Conservation (phyloP, 2,329 filamentous ascomycete genomes). For the Dactylellina drechsleri region DNA sequence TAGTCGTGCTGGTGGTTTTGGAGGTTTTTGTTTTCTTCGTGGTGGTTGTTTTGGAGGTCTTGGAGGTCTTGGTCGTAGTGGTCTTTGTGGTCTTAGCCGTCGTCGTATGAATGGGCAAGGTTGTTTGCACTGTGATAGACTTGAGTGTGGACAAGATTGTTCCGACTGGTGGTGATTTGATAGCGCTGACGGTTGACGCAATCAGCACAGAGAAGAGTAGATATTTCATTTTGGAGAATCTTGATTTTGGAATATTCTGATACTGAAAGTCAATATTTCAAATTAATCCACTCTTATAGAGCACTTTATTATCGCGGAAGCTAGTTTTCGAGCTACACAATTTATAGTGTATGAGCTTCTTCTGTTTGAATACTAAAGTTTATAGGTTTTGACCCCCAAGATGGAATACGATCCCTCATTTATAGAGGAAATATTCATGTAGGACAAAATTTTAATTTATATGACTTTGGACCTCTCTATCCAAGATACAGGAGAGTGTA, state of each 20-base stretch:
- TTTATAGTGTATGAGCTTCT: no score
- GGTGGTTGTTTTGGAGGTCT: constrained; percentile 7
- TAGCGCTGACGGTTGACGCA: constrained; percentile 9
- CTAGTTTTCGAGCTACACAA: no score
- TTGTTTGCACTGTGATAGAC: background rate
- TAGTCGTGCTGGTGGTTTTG: background rate
- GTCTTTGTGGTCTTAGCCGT: constrained; percentile 22
- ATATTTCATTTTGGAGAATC: constrained; percentile 25
- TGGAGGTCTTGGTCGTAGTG: constrained; percentile 2
- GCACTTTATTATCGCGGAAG: no score
- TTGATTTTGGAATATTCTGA: background rate
- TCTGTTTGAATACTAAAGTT: no score
- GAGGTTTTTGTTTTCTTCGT: constrained; percentile 15
- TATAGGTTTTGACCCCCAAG: no score
- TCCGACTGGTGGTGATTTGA: background rate
- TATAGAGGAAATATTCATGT: no score
- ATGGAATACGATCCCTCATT: no score
- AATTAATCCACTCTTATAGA: no score
- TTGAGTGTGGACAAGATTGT: constrained; percentile 21
- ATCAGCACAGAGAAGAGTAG: constrained; percentile 9
- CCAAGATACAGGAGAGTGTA: no score
- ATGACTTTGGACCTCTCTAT: no score
- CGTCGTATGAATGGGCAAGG: background rate
- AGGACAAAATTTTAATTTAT: no score
- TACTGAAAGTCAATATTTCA: no score